Evolutionary conservation across 179 eudicot species (phyloP), one percentile per base, ranked within the genome.

Genomic region (Kewa caespitosa): DNA sequence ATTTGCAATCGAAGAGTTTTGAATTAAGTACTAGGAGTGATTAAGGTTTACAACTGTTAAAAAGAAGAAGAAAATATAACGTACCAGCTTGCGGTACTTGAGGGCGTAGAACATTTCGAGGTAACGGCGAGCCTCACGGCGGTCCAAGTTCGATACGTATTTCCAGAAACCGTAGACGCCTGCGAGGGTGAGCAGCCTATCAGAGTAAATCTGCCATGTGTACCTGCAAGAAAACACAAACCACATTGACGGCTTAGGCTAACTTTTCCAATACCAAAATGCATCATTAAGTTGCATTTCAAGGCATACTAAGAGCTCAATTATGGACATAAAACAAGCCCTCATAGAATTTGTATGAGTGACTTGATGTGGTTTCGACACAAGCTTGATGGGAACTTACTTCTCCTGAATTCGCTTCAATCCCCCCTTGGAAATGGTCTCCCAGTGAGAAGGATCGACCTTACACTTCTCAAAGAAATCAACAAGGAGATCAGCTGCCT

Each of bases 101-200:
- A 89, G 90, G 46, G 90, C 90, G 62, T 85, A 84, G 75, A 89
- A 89, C 92, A 89, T 89, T 64, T 89, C 92, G 5, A 89, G 85
- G 79, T 89, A 89, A 59, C 92, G 90, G 62, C 92, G 87, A 74
- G 87, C 84, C 81, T 89, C 92, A 72, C 80, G 87, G 30, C 90
- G 92, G 74, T 89, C 92, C 23, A 86, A 90, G 73, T 89, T 89
- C 37, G 92, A 88, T 18, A 89, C 92, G 27, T 89, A 84, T 78
- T 89, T 89, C 92, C 92, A 89, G 80, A 89, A 89, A 22, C 92
- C 92, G 68, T 89, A 89, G 11, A 89, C 92, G n/a, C 90, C 92
- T 9, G 92, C 85, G 33, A 89, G 83, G 0, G 92, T 89, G 38
- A 89, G 80, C 69, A 89, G 80, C 82, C 92, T 87, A 55, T 87